Conservation (phyloP, 1,284 basidiomycete genomes). For the Tilletiopsis washingtonensis region DNA sequence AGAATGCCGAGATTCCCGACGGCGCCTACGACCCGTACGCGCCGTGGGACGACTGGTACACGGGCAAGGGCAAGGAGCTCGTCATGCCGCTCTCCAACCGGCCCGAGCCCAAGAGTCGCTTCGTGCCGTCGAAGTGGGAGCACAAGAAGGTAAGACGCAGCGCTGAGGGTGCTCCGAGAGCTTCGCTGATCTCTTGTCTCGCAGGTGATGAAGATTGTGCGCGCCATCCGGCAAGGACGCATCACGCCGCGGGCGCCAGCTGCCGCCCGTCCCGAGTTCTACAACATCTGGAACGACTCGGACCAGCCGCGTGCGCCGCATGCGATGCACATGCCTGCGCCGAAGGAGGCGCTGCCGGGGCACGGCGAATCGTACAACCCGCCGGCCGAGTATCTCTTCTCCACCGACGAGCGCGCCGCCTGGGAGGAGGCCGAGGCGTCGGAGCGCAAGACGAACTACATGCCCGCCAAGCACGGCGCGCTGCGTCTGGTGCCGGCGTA, state of each 20-base stretch:
- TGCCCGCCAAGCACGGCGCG: slow-evolving; percentile 77
- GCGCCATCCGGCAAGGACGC: slow-evolving; percentile 89
- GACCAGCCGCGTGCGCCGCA: slow-evolving; percentile 52
- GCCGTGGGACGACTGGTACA: slow-evolving; percentile 91
- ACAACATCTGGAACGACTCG: slow-evolving; percentile 73
- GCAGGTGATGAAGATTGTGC: slow-evolving; percentile 98
- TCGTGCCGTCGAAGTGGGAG: slow-evolving; percentile 98
- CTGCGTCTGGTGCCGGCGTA: slow-evolving; percentile 88
- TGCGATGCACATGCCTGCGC: slow-evolving; percentile 71
- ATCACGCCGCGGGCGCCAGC: slow-evolving; percentile 79
- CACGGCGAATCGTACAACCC: slow-evolving; percentile 97
- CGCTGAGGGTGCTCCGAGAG: neutral
- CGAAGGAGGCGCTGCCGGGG: slow-evolving; percentile 79
- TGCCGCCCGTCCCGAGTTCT: slow-evolving; percentile 62
- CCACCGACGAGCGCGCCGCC: slow-evolving; percentile 69
- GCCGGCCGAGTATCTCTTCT: slow-evolving; percentile 93
- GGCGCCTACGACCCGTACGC: slow-evolving; percentile 73
- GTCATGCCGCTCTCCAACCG: slow-evolving; percentile 82
- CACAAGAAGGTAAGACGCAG: slow-evolving; percentile 74
- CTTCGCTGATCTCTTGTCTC: neutral
- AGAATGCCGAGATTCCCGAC: slow-evolving; percentile 86
- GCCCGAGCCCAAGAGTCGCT: slow-evolving; percentile 91
- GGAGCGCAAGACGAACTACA: slow-evolving; percentile 81
- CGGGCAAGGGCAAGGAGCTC: slow-evolving; percentile 87
- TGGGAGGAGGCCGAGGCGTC: slow-evolving; percentile 82